Evolutionary conservation across 2,329 filamentous ascomycete species (phyloP).

Genomic region (Xylogone sp.): DNA sequence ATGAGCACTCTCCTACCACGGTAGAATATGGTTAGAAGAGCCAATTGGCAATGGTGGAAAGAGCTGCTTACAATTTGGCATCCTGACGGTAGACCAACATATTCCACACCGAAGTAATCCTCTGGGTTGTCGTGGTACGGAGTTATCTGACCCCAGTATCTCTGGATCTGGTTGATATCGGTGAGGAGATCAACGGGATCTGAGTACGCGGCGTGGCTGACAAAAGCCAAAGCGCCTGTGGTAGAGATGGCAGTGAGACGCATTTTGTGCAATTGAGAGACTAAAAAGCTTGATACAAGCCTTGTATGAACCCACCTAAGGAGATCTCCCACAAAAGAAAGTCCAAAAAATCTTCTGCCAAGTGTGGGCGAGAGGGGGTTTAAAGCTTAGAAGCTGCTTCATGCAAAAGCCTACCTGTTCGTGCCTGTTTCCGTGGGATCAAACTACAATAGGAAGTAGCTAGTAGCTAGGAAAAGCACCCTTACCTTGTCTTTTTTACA

Average conservation of each 20-base stretch:
- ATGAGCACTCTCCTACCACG: conserved; percentile 38
- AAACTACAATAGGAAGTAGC: too few species aligned
- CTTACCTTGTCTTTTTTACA: too few species aligned
- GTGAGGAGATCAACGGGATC: conserved; percentile 17
- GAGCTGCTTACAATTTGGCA: conserved; percentile 41
- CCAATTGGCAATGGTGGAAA: neutral
- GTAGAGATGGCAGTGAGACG: neutral
- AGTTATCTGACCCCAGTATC: conserved; percentile 42
- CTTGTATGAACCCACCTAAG: too few species aligned
- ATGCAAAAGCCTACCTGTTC: too few species aligned
- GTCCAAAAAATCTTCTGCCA: too few species aligned
- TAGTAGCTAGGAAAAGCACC: too few species aligned
- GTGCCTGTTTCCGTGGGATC: too few species aligned
- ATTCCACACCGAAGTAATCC: conserved; percentile 41
- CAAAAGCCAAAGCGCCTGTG: neutral
- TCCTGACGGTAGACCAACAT: conserved; percentile 45
- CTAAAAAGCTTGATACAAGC: too few species aligned
- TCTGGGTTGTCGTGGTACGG: conserved; percentile 43
- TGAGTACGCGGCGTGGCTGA: neutral
- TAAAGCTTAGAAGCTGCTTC: too few species aligned
- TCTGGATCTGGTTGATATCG: conserved; percentile 26
- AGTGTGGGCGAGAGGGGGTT: too few species aligned
- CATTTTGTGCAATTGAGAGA: neutral
- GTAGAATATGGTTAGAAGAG: neutral
- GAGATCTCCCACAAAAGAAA: too few species aligned